Evolutionary conservation across 306 rosid genomes (phyloP), one percentile per base, ranked within the genome.

Genomic region (Sechiopsis laciniata): DNA sequence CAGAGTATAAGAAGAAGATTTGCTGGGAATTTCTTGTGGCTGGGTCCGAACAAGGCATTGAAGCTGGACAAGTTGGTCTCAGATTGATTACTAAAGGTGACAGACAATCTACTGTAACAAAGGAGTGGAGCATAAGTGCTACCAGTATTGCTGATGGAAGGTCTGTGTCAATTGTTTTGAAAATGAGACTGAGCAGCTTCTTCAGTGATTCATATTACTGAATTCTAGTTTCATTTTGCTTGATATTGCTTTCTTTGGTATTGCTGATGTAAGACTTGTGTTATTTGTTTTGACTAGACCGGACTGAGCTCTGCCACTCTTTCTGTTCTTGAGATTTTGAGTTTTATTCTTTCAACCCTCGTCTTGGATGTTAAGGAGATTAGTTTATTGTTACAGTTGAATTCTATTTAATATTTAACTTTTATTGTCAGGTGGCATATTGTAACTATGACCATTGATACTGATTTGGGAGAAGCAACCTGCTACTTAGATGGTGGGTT

Each of bases 21-120:
- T 95, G 99, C 82, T 95, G 99, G 99, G 99, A 95, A 88, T 78
- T 95, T 83, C 84, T 95, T 58, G 99, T 95, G 46, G 97, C 97
- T 72, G 99, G 99, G 83, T 87, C 96, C 68, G 99, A 95, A 82
- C 99, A 95, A 84, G 99, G 97, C 63, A 89, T 91, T 75, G 99
- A 95, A 82, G 99, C 99, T 66, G 99, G 99, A 73, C 99, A 91
- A 84, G 99, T 95, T 84, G 99, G 97, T 78, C 92, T 95, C 77
- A 80, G 99, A 84, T 85, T 95, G 85, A 95, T 95, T 77, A 91
- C 96, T 29, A 91, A 95, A 83, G 95, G 99, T 70, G 99, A 95
- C 77, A 91, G 97, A 76, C 99, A 95, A 76, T 90, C 96, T 63
- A 95, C 95, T 45, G 96, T 88, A 56, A 89, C 93, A 64, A 95